Evolutionary conservation across 2,329 filamentous ascomycete genomes (phyloP).

Genomic region (Pseudogymnoascus sp.): DNA sequence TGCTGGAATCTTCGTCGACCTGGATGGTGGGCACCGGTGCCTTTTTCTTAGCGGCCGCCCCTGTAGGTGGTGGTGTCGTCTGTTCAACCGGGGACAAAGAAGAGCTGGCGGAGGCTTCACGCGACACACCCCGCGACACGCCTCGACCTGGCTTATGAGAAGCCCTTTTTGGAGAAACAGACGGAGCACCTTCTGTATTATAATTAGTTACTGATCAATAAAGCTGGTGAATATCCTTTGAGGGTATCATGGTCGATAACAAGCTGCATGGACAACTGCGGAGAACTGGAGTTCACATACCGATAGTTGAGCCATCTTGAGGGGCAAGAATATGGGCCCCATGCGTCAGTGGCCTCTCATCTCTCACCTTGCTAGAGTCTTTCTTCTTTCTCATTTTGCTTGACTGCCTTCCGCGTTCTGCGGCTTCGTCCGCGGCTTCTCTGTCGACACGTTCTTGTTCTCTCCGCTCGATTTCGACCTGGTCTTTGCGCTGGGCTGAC

Average conservation of each 20-base stretch:
- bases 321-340: slow-evolving; percentile 55
- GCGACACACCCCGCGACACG: slow-evolving; percentile 21
- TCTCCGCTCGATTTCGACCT: slow-evolving; percentile 37
- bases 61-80: slow-evolving; percentile 40
- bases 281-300: slow-evolving; percentile 30
- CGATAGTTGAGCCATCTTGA: slow-evolving; percentile 55
- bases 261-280: not conserved
- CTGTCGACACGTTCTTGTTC: slow-evolving; percentile 36
- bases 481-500: slow-evolving; percentile 55
- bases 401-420: slow-evolving; percentile 42
- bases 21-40: slow-evolving; percentile 42
- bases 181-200: not conserved
- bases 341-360: slow-evolving; percentile 50
- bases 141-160: not conserved
- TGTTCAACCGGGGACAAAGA: slow-evolving; percentile 45
- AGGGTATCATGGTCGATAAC: not conserved
- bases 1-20: slow-evolving; percentile 33
- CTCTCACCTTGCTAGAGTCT: slow-evolving; percentile 51
- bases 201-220: not conserved
- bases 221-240: not conserved
- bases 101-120: slow-evolving; percentile 47
- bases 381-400: slow-evolving; percentile 73
- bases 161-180: not conserved
- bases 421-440: slow-evolving; percentile 39
- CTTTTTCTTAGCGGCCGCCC: slow-evolving; percentile 53